Conservation (phyloP, 208 protist genomes). For the Leishmania tropica region DNA sequence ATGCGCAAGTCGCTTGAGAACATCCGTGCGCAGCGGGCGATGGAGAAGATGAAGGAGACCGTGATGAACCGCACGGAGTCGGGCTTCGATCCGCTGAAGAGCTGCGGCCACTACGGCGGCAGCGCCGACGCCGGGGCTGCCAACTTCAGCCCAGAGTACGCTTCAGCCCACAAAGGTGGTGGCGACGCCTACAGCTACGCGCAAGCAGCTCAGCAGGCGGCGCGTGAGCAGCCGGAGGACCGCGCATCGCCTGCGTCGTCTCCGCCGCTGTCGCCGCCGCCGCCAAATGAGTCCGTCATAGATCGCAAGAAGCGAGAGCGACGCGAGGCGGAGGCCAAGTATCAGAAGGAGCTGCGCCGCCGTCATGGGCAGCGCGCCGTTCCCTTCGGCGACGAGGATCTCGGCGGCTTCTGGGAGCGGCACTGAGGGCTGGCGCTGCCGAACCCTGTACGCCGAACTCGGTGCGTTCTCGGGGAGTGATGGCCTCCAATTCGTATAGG, state of each 20-base stretch:
- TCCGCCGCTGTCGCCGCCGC: conserved; percentile 9
- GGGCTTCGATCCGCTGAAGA: conserved; percentile 34
- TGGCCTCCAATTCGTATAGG: neutral
- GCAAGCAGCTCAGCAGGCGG: conserved; percentile 16
- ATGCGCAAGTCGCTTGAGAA: conserved; percentile 89
- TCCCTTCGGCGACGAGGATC: conserved; percentile 76
- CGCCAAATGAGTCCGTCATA: conserved; percentile 33
- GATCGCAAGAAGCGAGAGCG: conserved; percentile 62
- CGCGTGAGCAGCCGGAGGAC: conserved; percentile 6
- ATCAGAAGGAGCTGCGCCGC: conserved; percentile 74
- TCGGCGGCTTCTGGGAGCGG: conserved; percentile 68
- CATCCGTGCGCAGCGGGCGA: conserved; percentile 73
- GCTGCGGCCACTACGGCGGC: conserved; percentile 51
- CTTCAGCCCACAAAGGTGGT: conserved; percentile 1
- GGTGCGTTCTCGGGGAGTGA: neutral
- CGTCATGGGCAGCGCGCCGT: conserved; percentile 72
- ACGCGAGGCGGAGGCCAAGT: conserved; percentile 67
- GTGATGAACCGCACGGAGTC: conserved; percentile 51
- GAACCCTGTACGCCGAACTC: neutral
- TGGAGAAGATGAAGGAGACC: conserved; percentile 88
- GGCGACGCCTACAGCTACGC: conserved; percentile 21
- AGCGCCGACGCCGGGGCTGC: conserved; percentile 36
- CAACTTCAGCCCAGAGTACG: conserved; percentile 59
- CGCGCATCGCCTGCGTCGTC: neutral
- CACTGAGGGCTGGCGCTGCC: conserved; percentile 18